phyloP scores from a whole-genome alignment of 768 basidiomycete species.

The Hebeloma cylindrosporum region DNA sequence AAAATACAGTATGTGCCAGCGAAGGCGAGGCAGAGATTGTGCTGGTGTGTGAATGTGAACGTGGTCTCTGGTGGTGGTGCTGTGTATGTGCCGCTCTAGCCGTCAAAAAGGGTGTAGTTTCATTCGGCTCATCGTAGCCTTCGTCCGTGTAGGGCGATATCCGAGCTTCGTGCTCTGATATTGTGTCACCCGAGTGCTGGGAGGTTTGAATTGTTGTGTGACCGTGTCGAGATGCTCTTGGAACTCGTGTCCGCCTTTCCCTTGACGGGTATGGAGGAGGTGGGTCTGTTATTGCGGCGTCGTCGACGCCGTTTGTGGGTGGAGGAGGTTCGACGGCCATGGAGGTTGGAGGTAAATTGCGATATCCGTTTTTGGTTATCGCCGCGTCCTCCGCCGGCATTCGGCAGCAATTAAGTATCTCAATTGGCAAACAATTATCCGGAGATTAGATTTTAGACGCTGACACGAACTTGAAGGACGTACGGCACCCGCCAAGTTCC shows the following conservation, averaged over 20 bases:
- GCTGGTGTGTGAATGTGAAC: conserved; percentile 61
- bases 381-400: background rate
- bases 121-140: conserved; percentile 38
- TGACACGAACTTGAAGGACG: too few relatives aligned
- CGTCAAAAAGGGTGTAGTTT: conserved; percentile 50
- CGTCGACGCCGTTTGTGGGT: conserved; percentile 12
- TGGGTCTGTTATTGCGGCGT: conserved; percentile 44
- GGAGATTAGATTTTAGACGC: too few relatives aligned
- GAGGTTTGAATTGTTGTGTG: conserved; percentile 22
- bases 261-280: conserved; percentile 69
- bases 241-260: conserved; percentile 40
- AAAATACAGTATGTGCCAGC: conserved; percentile 66
- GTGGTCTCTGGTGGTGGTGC: conserved; percentile 37
- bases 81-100: conserved; percentile 16
- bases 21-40: conserved; percentile 58
- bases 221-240: conserved; percentile 26
- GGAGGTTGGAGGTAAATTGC: conserved; percentile 5
- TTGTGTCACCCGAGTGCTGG: conserved; percentile 34
- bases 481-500: too few relatives aligned
- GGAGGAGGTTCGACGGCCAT: conserved; percentile 21
- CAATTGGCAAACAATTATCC: too few relatives aligned
- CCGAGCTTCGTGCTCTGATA: conserved; percentile 34
- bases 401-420: too few relatives aligned
- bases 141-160: conserved; percentile 28
- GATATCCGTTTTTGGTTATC: conserved; percentile 2